Evolutionary conservation across 768 basidiomycete species (phyloP).

Genomic region (Lentinus tigrinus): DNA sequence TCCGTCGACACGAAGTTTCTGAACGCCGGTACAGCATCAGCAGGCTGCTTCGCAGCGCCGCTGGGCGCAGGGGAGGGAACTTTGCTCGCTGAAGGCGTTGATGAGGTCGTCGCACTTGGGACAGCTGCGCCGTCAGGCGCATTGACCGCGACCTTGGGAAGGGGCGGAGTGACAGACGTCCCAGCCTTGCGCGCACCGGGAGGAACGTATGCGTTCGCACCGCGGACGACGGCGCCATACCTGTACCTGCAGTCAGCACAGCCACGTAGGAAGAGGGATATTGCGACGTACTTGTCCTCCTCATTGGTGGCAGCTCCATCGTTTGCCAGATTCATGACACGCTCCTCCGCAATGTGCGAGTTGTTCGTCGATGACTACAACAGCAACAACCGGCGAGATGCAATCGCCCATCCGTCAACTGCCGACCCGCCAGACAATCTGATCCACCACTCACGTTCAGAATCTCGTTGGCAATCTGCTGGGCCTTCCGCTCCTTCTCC

Average conservation of each 20-base stretch:
- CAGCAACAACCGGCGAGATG: neutral
- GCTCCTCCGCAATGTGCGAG: constrained; percentile 88
- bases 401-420: neutral
- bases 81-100: constrained; percentile 56
- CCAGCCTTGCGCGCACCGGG: constrained; percentile 74
- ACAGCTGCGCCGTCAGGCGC: constrained; percentile 68
- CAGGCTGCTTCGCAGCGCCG: constrained; percentile 31
- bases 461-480: constrained; percentile 89
- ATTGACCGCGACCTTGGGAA: constrained; percentile 76
- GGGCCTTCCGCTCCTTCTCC: constrained; percentile 85
- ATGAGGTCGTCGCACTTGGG: constrained; percentile 55
- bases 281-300: constrained; percentile 80
- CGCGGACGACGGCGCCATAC: constrained; percentile 89
- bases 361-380: constrained; percentile 64
- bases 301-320: constrained; percentile 83
- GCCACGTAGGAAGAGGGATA: constrained; percentile 17
- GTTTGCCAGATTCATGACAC: constrained; percentile 51
- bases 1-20: constrained; percentile 91
- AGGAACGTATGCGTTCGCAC: constrained; percentile 89
- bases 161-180: constrained; percentile 28
- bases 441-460: constrained; percentile 57
- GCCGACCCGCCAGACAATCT: neutral
- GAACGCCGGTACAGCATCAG: constrained; percentile 81
- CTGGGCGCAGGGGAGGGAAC: constrained; percentile 35
- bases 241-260: constrained; percentile 42